These are phyloP conservation scores for Coccomyxa sp. DNA, from an alignment of 139 green algal genomes.

Conservation along the genomic window DNA sequence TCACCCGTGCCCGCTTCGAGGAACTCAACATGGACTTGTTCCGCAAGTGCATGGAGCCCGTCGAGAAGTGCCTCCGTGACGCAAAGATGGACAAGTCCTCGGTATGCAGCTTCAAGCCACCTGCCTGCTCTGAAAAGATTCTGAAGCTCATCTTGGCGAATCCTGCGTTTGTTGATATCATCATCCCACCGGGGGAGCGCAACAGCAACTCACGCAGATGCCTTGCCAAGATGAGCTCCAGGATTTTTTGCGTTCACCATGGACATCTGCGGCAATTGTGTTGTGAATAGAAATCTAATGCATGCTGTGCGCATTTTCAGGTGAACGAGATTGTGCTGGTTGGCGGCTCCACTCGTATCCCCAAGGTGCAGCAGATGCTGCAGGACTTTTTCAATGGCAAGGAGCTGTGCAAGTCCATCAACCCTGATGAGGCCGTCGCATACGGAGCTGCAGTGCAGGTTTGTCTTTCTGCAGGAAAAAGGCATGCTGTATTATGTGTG, in stretches of 20 bases:
- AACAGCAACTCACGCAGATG: too few species aligned
- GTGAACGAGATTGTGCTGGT: slow-evolving; percentile 93
- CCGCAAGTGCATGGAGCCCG: slow-evolving; percentile 99
- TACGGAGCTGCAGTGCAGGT: slow-evolving; percentile 94
- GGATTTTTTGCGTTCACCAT: too few species aligned
- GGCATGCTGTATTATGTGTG: not conserved
- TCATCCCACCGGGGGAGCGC: too few species aligned
- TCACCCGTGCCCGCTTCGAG: slow-evolving; percentile 96
- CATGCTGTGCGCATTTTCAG: not conserved
- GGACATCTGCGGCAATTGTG: too few species aligned
- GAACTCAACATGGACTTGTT: slow-evolving; percentile 99
- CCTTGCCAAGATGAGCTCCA: too few species aligned
- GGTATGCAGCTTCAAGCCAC: slow-evolving; percentile 31
- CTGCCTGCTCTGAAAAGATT: too few species aligned
- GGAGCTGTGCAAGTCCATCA: slow-evolving; percentile 99
- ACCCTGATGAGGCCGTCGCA: slow-evolving; percentile 98
- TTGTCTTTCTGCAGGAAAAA: too few species aligned
- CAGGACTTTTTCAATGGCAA: slow-evolving; percentile 99
- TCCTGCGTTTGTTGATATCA: too few species aligned
- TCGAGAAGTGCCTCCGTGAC: slow-evolving; percentile 88
- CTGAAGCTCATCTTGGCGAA: too few species aligned
- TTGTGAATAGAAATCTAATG: not conserved
- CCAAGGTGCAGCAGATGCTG: slow-evolving; percentile 96
- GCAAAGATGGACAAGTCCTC: slow-evolving; percentile 81
- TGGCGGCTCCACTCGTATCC: slow-evolving; percentile 95